These are phyloP conservation scores for Termitomyces sp. DNA, from an alignment of 768 basidiomycete genomes.

Conservation along the genomic window DNA sequence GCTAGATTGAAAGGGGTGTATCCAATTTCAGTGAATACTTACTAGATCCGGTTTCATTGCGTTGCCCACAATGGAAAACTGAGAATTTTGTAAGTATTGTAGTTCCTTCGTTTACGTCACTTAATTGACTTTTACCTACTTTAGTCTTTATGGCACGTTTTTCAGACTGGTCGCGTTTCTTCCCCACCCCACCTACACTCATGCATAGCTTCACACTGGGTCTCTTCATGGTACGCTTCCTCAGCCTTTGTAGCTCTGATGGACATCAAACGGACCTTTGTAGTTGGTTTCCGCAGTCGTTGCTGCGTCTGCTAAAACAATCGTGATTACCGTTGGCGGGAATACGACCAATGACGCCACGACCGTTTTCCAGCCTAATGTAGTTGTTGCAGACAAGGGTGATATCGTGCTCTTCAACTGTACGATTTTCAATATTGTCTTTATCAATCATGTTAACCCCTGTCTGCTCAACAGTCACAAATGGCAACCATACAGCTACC, in stretches of 20 bases:
- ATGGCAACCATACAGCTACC: conserved; percentile 51
- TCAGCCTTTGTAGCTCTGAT: background rate
- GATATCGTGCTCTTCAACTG: conserved; percentile 59
- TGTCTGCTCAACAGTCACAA: conserved; percentile 36
- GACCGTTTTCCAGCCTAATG: conserved; percentile 44
- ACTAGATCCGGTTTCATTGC: conserved; percentile 1
- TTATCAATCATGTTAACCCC: background rate
- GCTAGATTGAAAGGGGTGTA: background rate
- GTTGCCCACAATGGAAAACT: background rate
- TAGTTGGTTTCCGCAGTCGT: conserved; percentile 2
- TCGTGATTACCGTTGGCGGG: conserved; percentile 44
- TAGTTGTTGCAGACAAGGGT: conserved; percentile 39
- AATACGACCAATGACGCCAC: conserved; percentile 42
- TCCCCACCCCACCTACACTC: background rate
- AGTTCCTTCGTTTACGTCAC: conserved; percentile 7
- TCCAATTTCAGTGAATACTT: background rate
- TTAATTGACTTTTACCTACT: background rate
- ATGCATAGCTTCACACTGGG: conserved; percentile 5
- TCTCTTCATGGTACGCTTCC: conserved; percentile 6
- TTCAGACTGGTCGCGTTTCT: background rate
- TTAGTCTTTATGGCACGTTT: background rate
- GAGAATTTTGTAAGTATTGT: background rate
- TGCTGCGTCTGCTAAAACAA: conserved; percentile 30
- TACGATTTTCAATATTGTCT: conserved; percentile 20
- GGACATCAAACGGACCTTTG: background rate